Percentiles rank a stretch among this genome's conserved stretches.
Evolutionary conservation across 495 filamentous ascomycete species (phyloP).

Genomic region (Penicillium manginii): DNA sequence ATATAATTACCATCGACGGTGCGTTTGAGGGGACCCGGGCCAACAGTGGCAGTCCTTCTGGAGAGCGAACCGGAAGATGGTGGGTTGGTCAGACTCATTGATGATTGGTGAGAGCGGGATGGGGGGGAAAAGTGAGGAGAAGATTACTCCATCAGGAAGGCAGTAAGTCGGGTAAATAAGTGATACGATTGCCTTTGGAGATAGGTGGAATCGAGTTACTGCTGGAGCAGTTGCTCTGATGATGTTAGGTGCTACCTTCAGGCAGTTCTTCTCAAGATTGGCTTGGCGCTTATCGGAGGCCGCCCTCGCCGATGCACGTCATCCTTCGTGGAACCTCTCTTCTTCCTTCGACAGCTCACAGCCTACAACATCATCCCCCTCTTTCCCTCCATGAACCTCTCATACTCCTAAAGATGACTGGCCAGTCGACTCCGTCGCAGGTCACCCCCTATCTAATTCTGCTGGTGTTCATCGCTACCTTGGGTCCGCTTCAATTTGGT

Average conservation of each 20-base stretch:
- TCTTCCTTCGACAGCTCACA: neutral
- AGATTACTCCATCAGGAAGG: no score
- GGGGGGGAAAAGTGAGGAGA: no score
- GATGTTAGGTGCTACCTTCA: no score
- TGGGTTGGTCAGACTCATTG: conserved; percentile 60
- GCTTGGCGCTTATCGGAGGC: neutral
- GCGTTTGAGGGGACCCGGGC: conserved; percentile 63
- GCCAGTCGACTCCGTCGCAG: conserved; percentile 22
- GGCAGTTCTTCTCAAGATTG: neutral
- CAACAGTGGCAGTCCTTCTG: conserved; percentile 33
- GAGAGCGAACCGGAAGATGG: conserved; percentile 57
- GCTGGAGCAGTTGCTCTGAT: no score
- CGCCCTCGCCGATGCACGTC: neutral
- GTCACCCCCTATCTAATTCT: conserved; percentile 67
- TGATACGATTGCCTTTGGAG: no score
- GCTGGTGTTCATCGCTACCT: conserved; percentile 64
- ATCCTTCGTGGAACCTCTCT: neutral
- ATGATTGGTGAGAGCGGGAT: no score
- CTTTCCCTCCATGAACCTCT: neutral
- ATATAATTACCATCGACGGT: conserved; percentile 74
- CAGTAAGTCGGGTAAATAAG: no score
- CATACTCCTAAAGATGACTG: conserved; percentile 22
- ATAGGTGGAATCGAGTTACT: no score
- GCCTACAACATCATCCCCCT: neutral
- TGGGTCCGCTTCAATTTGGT: conserved; percentile 90